A percentile compares a stretch with the other conserved stretches of the same genome.
These are phyloP conservation scores for Pulveroboletus ravenelii DNA, from an alignment of 768 basidiomycete species.

Conservation along the genomic window DNA sequence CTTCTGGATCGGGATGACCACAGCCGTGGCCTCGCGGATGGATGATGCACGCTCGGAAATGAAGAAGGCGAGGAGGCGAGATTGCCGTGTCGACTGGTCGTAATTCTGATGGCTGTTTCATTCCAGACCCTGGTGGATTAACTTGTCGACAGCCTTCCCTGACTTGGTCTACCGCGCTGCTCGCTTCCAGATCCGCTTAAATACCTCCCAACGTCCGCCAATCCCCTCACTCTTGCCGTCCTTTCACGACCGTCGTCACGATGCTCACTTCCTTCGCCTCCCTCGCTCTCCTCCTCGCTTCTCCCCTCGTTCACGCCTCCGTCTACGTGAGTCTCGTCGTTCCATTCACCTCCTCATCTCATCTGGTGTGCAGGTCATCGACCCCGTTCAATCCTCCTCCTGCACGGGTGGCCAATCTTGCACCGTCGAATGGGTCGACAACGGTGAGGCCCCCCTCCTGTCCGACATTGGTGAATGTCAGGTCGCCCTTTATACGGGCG, in stretches of 20 bases:
- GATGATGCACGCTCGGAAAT: slow-evolving; percentile 17
- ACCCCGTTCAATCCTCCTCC: slow-evolving; percentile 38
- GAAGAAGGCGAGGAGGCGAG: slow-evolving; percentile 10
- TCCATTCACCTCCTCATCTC: background rate
- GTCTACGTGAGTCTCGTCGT: background rate
- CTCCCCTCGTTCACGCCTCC: slow-evolving; percentile 1
- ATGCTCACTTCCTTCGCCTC: slow-evolving; percentile 12
- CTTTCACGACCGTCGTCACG: slow-evolving; percentile 4
- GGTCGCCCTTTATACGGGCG: slow-evolving; percentile 56
- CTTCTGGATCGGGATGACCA: background rate
- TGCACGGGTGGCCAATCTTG: slow-evolving; percentile 55
- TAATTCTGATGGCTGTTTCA: slow-evolving; percentile 9
- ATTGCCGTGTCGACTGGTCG: slow-evolving; percentile 1
- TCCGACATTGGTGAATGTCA: slow-evolving; percentile 46
- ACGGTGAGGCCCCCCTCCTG: slow-evolving; percentile 51
- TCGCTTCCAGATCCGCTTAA: slow-evolving; percentile 26
- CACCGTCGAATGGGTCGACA: slow-evolving; percentile 57
- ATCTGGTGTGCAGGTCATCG: slow-evolving; percentile 27
- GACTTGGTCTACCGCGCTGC: slow-evolving; percentile 11
- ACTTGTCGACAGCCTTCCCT: slow-evolving; percentile 5
- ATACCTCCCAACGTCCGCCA: slow-evolving; percentile 8
- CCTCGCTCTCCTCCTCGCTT: slow-evolving; percentile 17
- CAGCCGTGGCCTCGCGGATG: slow-evolving; percentile 13
- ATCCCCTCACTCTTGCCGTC: background rate
- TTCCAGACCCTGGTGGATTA: background rate